Conservation (phyloP, 208 protist genomes). For the Phytomonas sp. region DNA sequence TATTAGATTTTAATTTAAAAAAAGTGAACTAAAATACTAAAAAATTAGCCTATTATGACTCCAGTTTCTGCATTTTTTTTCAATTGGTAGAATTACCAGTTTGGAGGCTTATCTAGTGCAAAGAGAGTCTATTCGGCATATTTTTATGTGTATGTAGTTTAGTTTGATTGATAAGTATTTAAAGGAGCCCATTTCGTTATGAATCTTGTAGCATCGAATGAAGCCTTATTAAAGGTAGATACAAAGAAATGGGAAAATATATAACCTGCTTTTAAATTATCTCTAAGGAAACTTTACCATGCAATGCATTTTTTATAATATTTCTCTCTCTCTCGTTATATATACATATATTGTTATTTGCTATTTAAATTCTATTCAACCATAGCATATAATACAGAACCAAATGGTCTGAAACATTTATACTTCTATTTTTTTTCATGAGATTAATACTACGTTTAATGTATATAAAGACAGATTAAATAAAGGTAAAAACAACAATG, state of each 20-base stretch:
- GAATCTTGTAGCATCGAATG: not conserved
- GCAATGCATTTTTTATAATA: too few species aligned
- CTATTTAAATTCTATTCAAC: conserved; percentile 13
- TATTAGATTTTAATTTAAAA: not conserved
- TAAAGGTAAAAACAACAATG: not conserved
- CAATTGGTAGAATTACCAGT: not conserved
- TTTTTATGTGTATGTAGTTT: not conserved
- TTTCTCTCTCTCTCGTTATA: too few species aligned
- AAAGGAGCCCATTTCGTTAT: not conserved
- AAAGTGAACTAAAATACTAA: not conserved
- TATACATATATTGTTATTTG: conserved; percentile 2
- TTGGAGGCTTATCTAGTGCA: not conserved
- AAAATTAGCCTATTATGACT: not conserved
- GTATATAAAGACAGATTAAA: conserved; percentile 5
- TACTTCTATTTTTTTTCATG: not conserved
- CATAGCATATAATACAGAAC: not conserved
- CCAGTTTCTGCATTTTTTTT: not conserved
- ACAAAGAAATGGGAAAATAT: not conserved
- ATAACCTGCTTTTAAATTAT: too few species aligned
- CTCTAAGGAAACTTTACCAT: too few species aligned
- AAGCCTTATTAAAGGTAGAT: not conserved
- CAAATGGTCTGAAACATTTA: not conserved
- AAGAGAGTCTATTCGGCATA: not conserved
- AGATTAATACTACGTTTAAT: not conserved
- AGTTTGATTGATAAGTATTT: not conserved